Evolutionary conservation across 208 protist genomes (phyloP).

Genomic region (Novymonas esmeraldas): DNA sequence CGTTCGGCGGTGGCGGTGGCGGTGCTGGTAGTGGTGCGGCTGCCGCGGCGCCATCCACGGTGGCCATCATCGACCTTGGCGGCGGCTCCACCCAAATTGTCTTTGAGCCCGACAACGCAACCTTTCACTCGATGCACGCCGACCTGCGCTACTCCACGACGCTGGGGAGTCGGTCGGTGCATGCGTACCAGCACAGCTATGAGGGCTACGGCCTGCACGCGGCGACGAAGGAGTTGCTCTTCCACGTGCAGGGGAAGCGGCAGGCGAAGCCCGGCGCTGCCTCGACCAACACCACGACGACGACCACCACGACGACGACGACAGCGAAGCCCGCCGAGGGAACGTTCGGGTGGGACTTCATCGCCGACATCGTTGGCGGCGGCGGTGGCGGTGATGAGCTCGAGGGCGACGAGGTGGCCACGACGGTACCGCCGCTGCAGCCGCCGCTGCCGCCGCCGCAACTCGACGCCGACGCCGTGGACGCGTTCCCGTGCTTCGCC

Average conservation of each 20-base stretch:
- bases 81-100: conserved; percentile 86
- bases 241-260: conserved; percentile 28
- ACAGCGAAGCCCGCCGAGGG: neutral
- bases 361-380: no score
- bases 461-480: conserved; percentile 8
- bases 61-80: conserved; percentile 80
- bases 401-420: neutral
- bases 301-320: neutral
- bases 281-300: neutral
- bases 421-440: neutral
- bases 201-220: conserved; percentile 77
- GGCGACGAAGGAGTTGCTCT: conserved; percentile 46
- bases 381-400: conserved; percentile 2
- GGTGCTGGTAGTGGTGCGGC: neutral
- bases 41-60: conserved; percentile 10
- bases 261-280: neutral
- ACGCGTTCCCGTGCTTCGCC: conserved; percentile 36
- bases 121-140: conserved; percentile 9
- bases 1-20: conserved; percentile 4
- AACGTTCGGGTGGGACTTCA: neutral
- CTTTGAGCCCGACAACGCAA: conserved; percentile 41
- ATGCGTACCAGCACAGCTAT: conserved; percentile 85
- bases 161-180: conserved; percentile 32
- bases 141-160: conserved; percentile 24
- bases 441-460: neutral